Evolutionary conservation across 1,139 yeast genomes (phyloP).

Genomic region (Starmera stellimalicola): DNA sequence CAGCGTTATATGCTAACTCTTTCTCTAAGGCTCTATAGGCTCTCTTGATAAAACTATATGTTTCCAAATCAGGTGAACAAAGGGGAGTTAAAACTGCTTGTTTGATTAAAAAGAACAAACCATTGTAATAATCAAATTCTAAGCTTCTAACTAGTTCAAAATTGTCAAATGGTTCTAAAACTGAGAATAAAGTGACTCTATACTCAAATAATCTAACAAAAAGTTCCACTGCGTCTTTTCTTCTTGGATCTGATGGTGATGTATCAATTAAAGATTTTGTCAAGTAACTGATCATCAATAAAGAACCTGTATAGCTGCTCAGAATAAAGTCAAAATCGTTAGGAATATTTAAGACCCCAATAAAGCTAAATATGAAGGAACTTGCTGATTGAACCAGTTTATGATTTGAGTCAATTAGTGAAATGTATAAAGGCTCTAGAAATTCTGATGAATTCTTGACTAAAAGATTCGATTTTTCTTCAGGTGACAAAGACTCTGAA

Average conservation of each 20-base stretch:
- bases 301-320: conserved; percentile 15
- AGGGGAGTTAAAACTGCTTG: conserved; percentile 39
- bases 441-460: conserved; percentile 6
- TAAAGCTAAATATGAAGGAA: conserved; percentile 14
- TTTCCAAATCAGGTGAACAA: conserved; percentile 49
- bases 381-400: conserved; percentile 14
- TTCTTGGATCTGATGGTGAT: conserved; percentile 13
- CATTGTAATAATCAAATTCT: conserved; percentile 14
- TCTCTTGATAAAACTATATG: conserved; percentile 41
- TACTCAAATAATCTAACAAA: conserved; percentile 16
- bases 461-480: conserved; percentile 9
- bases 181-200: conserved; percentile 11
- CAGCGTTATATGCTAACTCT: conserved; percentile 26
- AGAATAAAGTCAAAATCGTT: conserved; percentile 16
- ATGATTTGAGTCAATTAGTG: conserved; percentile 17
- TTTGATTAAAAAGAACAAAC: conserved; percentile 26
- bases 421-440: conserved; percentile 18
- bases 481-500: conserved; percentile 10
- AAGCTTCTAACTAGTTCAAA: conserved; percentile 18
- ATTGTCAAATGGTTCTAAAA: conserved; percentile 10
- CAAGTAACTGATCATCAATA: conserved; percentile 12
- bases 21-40: conserved; percentile 37
- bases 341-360: conserved; percentile 9
- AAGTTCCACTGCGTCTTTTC: conserved; percentile 15
- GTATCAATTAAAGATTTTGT: conserved; percentile 11